Evolutionary conservation across 371 early-diverging fungal genomes (phyloP).

Genomic region (Mortierella sp.): DNA sequence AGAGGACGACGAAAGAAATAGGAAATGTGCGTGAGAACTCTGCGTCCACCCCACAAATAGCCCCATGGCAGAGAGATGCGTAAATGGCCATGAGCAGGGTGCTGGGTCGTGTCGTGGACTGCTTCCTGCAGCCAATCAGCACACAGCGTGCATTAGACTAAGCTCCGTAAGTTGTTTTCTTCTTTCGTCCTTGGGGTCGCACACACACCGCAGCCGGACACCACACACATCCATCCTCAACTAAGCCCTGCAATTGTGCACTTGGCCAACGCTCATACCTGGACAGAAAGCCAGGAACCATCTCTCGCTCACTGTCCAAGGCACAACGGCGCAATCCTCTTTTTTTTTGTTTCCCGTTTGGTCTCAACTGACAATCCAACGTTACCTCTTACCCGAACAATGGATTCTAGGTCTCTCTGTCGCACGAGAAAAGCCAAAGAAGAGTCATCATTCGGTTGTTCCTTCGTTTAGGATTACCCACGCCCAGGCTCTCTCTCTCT

Average conservation of each 20-base stretch:
- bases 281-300: constrained; percentile 4
- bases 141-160: not conserved
- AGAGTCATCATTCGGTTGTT: constrained; percentile 3
- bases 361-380: not conserved
- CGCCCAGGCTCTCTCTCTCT: no score
- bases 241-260: not conserved
- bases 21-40: not conserved
- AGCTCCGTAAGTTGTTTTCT: constrained; percentile 12
- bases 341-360: no score
- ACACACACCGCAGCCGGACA: not conserved
- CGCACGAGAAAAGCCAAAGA: not conserved
- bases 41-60: constrained; percentile 7
- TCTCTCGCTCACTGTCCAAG: not conserved
- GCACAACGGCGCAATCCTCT: constrained; percentile 6
- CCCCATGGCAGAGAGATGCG: not conserved
- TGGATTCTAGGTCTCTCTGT: no score
- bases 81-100: not conserved
- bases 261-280: not conserved
- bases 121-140: constrained; percentile 6
- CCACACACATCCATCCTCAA: not conserved
- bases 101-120: not conserved
- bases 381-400: no score
- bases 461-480: no score
- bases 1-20: not conserved
- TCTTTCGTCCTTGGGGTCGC: not conserved